These are phyloP conservation scores for Rhizoctonia solani DNA, from an alignment of 1,284 basidiomycete genomes.

Conservation along the genomic window DNA sequence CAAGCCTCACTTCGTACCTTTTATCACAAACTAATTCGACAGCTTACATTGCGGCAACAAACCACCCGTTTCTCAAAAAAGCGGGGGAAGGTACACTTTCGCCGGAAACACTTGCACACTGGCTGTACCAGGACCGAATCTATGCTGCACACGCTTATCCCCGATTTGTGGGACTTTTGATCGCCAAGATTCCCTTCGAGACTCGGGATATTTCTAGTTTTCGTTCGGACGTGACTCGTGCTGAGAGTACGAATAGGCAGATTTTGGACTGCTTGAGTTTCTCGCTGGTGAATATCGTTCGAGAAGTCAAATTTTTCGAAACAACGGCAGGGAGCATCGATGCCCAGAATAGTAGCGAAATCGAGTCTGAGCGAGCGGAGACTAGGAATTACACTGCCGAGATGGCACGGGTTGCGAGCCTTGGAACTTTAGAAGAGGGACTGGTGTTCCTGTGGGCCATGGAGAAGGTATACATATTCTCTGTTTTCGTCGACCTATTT, in stretches of 20 bases:
- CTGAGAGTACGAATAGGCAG: constrained; percentile 50
- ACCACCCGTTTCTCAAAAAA: constrained; percentile 59
- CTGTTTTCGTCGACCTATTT: no score
- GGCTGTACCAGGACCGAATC: constrained; percentile 68
- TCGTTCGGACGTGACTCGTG: constrained; percentile 44
- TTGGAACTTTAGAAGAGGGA: constrained; percentile 61
- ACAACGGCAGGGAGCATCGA: constrained; percentile 53
- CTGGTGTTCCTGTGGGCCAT: constrained; percentile 76
- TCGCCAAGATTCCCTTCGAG: constrained; percentile 56
- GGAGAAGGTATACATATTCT: constrained; percentile 66
- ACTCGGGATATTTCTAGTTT: constrained; percentile 1
- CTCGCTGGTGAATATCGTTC: constrained; percentile 59
- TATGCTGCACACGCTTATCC: constrained; percentile 71
- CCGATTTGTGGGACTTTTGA: constrained; percentile 61
- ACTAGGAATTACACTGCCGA: constrained; percentile 72
- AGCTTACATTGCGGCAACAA: constrained; percentile 54
- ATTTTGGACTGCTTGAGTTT: constrained; percentile 56
- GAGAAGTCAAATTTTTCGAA: constrained; percentile 67
- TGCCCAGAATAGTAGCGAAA: constrained; percentile 49
- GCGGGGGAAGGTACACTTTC: constrained; percentile 58
- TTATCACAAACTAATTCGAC: constrained; percentile 10
- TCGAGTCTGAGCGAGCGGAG: constrained; percentile 60
- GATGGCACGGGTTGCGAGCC: constrained; percentile 58
- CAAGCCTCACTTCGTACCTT: constrained; percentile 9
- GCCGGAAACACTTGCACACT: constrained; percentile 55